Evolutionary conservation across 169 alveolate genomes (phyloP), one percentile per base, ranked within the genome.

Genomic region (Plasmodium falciparum): DNA sequence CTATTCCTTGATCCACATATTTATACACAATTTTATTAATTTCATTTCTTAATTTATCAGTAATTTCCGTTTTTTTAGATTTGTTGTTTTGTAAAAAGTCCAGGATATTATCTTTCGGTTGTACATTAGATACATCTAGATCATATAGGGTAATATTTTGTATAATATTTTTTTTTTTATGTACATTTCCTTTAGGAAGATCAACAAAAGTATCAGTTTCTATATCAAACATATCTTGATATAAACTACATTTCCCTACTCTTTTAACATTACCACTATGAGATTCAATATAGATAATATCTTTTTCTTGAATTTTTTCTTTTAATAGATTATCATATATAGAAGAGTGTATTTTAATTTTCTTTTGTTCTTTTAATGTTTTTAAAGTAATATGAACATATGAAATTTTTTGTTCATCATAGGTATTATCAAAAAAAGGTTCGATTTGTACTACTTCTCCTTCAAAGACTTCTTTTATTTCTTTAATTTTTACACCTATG

Each of bases 61-160:
- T 99, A 63, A 99, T 98, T 93, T 99, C 99, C 8, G 99, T 99
- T 86, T 98, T 99, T 95, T 98, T 96, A n/a, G 98, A 99, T 93
- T 98, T 97, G 92, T 97, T 93, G 67, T 97, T 97, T 94, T 98
- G 97, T 43, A 86, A 86, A 72, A 86, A 86, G 49, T 90, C 89
- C 13, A 85, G 91, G 33, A 89, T 86, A 47, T 89, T 88, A 54
- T 73, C 93, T 62, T 96, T 97, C 24, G 99, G 99, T 88, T 98
- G 96, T 58, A 99, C 99, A 93, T 99, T 99, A 1, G 99, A 99
- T 61, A 97, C 97, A 91, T 99, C 99, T 70, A 99, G 93, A 88
- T 98, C 99, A 96, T 99, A 99, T 91, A 99, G 95, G 15, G 99
- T 98, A 73, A 99, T 99, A 95, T 98, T 99, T 96, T 99, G 98